A percentile compares a stretch with the other conserved stretches of the same genome.
phyloP scores from a whole-genome alignment of 177 flowering plant genomes.

The Vitis hybrid region DNA sequence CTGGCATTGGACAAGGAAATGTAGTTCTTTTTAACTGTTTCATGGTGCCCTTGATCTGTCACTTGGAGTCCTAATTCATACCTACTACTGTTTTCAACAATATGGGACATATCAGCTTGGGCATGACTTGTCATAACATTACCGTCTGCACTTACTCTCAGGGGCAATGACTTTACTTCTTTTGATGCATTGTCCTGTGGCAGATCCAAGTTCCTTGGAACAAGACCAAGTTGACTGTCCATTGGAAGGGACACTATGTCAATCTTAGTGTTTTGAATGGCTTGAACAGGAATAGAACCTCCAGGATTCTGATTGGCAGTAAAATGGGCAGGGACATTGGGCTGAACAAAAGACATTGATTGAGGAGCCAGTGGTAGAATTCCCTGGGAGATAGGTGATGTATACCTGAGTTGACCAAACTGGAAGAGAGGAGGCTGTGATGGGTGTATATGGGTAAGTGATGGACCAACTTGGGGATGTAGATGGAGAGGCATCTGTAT shows the following conservation, averaged over 20 bases:
- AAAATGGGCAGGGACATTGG: slow-evolving; percentile 49
- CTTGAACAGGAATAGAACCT: slow-evolving; percentile 32
- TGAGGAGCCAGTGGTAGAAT: slow-evolving; percentile 68
- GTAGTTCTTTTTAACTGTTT: slow-evolving; percentile 23
- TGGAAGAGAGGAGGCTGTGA: slow-evolving; percentile 85
- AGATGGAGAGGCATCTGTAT: slow-evolving; percentile 97
- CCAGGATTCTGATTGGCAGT: slow-evolving; percentile 46
- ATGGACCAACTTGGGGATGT: slow-evolving; percentile 71
- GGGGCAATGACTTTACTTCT: slow-evolving; percentile 23
- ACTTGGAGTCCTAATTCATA: slow-evolving; percentile 22
- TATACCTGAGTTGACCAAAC: slow-evolving; percentile 88
- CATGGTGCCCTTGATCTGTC: slow-evolving; percentile 26
- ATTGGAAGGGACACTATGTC: slow-evolving; percentile 16
- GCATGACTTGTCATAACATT: slow-evolving; percentile 16
- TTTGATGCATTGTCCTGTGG: slow-evolving; percentile 26
- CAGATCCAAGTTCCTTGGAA: slow-evolving; percentile 28
- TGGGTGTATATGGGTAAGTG: slow-evolving; percentile 67
- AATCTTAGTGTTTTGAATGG: slow-evolving; percentile 39
- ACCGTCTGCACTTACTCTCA: slow-evolving; percentile 21
- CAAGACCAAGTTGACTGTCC: slow-evolving; percentile 31
- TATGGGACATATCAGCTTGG: slow-evolving; percentile 18
- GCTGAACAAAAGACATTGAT: slow-evolving; percentile 64
- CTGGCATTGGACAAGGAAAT: slow-evolving; percentile 22
- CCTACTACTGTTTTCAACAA: slow-evolving; percentile 21
- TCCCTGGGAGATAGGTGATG: slow-evolving; percentile 86